phyloP scores from a whole-genome alignment of 345 rosid genomes.

The Capsella bursapastoris region DNA sequence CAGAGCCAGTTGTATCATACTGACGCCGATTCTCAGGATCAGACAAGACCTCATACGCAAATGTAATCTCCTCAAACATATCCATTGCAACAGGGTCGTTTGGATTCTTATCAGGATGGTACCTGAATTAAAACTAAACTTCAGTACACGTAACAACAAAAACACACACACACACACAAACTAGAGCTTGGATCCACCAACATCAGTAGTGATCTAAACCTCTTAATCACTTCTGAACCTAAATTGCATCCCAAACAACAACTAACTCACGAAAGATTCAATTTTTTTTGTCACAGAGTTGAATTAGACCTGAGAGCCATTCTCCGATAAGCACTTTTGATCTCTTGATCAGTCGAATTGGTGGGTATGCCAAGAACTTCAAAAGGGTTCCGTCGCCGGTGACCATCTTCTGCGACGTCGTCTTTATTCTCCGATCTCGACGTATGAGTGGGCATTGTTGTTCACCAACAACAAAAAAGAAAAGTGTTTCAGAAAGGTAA shows the following conservation, averaged over 20 bases:
- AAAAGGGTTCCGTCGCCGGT: conserved; percentile 82
- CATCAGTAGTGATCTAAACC: neutral
- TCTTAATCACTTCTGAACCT: neutral
- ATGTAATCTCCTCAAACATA: conserved; percentile 86
- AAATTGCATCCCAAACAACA: neutral
- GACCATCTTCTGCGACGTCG: conserved; percentile 56
- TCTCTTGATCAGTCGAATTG: conserved; percentile 87
- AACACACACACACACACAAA: neutral
- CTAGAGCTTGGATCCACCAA: neutral
- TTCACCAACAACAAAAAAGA: neutral
- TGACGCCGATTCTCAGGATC: conserved; percentile 86
- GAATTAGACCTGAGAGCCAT: conserved; percentile 85
- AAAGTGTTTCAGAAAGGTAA: neutral
- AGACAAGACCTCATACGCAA: conserved; percentile 86
- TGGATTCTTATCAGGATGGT: conserved; percentile 97
- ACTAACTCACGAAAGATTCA: neutral
- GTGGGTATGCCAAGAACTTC: conserved; percentile 77
- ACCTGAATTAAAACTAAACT: conserved; percentile 53
- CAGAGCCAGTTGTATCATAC: conserved; percentile 84
- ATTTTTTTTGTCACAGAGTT: neutral
- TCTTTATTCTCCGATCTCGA: conserved; percentile 67
- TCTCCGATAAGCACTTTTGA: conserved; percentile 87
- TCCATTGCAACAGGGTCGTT: conserved; percentile 91
- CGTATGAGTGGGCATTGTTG: conserved; percentile 55
- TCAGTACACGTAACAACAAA: neutral